These are phyloP conservation scores for Tetrapisispora arboricola DNA, from an alignment of 805 yeast species.

Conservation along the genomic window DNA sequence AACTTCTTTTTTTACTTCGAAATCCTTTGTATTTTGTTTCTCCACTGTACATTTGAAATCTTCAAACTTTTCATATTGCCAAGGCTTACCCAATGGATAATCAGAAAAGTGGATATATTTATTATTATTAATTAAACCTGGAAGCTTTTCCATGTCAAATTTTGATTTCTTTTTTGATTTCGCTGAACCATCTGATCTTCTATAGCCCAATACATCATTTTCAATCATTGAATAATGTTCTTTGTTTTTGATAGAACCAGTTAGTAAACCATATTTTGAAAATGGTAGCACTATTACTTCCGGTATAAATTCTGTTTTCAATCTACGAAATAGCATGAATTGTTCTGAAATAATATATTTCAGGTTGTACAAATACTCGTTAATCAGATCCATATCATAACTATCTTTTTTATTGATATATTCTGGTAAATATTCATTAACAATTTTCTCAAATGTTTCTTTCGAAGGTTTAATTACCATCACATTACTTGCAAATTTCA, in stretches of 20 bases:
- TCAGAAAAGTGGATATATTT: slow-evolving; percentile 56
- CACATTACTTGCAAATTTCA: slow-evolving; percentile 34
- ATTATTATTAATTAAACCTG: slow-evolving; percentile 17
- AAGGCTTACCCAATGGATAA: slow-evolving; percentile 56
- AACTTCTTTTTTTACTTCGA: slow-evolving; percentile 7
- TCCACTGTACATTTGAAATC: slow-evolving; percentile 16
- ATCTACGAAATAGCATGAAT: slow-evolving; percentile 21
- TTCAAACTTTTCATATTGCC: slow-evolving; percentile 29
- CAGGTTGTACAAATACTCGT: slow-evolving; percentile 21
- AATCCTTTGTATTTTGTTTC: slow-evolving; percentile 5
- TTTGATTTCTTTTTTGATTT: neutral
- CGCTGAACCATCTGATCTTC: slow-evolving; percentile 9
- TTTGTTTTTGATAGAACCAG: slow-evolving; percentile 21
- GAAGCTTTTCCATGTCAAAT: neutral
- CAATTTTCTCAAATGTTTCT: slow-evolving; percentile 18
- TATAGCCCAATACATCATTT: slow-evolving; percentile 25
- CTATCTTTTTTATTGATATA: slow-evolving; percentile 10
- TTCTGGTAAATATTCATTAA: slow-evolving; percentile 14
- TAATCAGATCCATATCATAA: slow-evolving; percentile 26
- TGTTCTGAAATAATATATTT: slow-evolving; percentile 21
- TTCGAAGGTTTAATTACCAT: slow-evolving; percentile 51
- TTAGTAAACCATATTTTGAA: slow-evolving; percentile 23
- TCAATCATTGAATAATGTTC: slow-evolving; percentile 16
- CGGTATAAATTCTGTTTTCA: slow-evolving; percentile 15
- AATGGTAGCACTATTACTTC: slow-evolving; percentile 25